Evolutionary conservation across 371 early-diverging fungal species (phyloP), one percentile per base, ranked within the genome.

Genomic region (Smittium mucronatum): DNA sequence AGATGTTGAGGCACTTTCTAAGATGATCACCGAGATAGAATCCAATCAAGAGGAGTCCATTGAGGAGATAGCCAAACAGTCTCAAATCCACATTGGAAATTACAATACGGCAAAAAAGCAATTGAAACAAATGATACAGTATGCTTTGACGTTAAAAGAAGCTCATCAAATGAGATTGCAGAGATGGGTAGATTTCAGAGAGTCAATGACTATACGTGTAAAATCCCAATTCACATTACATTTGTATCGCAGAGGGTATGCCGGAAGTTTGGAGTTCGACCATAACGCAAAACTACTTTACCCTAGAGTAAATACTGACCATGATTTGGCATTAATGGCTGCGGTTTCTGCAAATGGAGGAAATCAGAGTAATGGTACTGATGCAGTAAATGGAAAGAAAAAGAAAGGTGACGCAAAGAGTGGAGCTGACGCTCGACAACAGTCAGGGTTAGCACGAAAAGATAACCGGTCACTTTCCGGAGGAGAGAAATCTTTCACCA

Each of bases 401-500:
- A 28, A 33, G 15, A 58, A 32, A n/a, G n/a, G 59, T n/a, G n/a
- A 28, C 11, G 5, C 67, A 29, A 67, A 28, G 31, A 11, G 5
- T 11, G 67, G 57, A 15, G 64, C 26, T 25, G 34, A 34, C 67
- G 34, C 11, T 11, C 8, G 34, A 35, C 31, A 59, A 75, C 59
- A 72, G 5, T 75, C 74, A 2, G 70, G 69, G 34, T 73, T 75
- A 34, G 74, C 76, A 61, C 85, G 90, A 67, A 93, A 92, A 74
- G 95, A 95, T 75, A 89, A 94, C 17, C 87, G 86, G 69, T 90
- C 91, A 1, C 84, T 99, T 15, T 94, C 94, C 29, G 99, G 99
- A 21, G 99, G 99, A 36, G 99, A 99, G 81, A 97, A 99, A 77
- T 94, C 95, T n/a, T 99, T 93, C 75, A 91, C 98, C 0, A 97